Conservation (phyloP, 2,329 filamentous ascomycete species). For the Paraphoma sp. region DNA sequence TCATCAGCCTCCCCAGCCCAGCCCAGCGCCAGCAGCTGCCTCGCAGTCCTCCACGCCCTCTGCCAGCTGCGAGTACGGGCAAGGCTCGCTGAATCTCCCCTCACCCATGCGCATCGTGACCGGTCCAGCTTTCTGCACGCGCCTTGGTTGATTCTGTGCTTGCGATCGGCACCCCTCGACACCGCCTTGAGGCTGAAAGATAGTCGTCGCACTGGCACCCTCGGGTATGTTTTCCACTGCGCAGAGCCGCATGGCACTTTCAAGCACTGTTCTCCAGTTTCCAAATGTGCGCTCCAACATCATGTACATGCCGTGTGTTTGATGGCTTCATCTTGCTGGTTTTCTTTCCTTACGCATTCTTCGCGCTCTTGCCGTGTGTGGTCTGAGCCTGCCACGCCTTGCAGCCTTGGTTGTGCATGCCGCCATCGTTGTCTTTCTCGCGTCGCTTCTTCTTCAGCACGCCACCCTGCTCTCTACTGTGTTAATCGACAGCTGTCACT, state of each 20-base stretch:
- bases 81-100: conserved; percentile 10
- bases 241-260: conserved; percentile 43
- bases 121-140: conserved; percentile 20
- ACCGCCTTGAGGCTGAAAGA: conserved; percentile 47
- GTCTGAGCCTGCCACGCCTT: conserved; percentile 7
- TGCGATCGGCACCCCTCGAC: conserved; percentile 44
- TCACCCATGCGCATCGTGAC: conserved; percentile 16
- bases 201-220: conserved; percentile 42
- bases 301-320: conserved; percentile 13
- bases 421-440: conserved; percentile 12
- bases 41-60: conserved; percentile 5
- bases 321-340: background rate
- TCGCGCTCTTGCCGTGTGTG: background rate
- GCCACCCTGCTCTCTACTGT: background rate
- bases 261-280: conserved; percentile 12
- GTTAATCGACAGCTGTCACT: conserved; percentile 1
- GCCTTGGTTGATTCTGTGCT: conserved; percentile 26
- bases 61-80: conserved; percentile 9
- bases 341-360: background rate
- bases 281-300: conserved; percentile 12
- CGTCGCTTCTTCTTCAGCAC: conserved; percentile 7
- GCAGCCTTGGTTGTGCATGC: conserved; percentile 16
- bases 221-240: conserved; percentile 45
- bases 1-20: conserved; percentile 25
- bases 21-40: conserved; percentile 7